Conservation (phyloP, 1,139 yeast species). For the Magnusiomyces fungicola region DNA sequence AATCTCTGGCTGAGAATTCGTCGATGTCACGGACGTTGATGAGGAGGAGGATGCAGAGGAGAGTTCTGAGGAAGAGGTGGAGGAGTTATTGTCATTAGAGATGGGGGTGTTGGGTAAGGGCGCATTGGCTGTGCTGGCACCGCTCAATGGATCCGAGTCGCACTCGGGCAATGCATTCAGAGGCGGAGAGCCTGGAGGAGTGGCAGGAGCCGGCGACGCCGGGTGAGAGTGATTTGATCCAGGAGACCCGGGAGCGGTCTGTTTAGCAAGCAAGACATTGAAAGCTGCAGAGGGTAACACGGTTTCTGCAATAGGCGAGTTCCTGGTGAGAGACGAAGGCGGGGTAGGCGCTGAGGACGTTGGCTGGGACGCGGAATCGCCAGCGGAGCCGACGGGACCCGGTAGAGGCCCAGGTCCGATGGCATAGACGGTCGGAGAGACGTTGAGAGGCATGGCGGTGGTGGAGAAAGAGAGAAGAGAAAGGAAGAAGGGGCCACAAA, state of each 20-base stretch:
- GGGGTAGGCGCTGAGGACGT: not conserved
- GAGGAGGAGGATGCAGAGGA: slow-evolving; percentile 4
- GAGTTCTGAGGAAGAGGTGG: not conserved
- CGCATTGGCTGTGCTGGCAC: no score
- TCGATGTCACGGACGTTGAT: no score
- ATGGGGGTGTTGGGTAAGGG: no score
- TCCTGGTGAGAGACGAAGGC: not conserved
- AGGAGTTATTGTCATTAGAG: not conserved
- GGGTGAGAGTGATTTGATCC: no score
- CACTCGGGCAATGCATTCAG: no score
- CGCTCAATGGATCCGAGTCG: no score
- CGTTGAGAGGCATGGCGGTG: not conserved
- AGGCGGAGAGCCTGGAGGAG: slow-evolving; percentile 19
- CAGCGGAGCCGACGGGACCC: no score
- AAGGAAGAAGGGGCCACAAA: no score
- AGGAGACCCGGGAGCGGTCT: no score
- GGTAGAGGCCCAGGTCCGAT: not conserved
- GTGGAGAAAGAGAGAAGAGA: not conserved
- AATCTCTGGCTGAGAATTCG: no score
- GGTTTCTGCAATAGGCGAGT: not conserved
- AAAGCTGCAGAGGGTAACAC: not conserved
- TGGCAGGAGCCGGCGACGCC: slow-evolving; percentile 16
- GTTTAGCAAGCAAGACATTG: no score
- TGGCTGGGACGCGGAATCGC: no score
- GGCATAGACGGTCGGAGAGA: not conserved